Base-by-base conservation (phyloP, 1,139 yeast species). In the Tardiomyces digboiensis region DNA sequence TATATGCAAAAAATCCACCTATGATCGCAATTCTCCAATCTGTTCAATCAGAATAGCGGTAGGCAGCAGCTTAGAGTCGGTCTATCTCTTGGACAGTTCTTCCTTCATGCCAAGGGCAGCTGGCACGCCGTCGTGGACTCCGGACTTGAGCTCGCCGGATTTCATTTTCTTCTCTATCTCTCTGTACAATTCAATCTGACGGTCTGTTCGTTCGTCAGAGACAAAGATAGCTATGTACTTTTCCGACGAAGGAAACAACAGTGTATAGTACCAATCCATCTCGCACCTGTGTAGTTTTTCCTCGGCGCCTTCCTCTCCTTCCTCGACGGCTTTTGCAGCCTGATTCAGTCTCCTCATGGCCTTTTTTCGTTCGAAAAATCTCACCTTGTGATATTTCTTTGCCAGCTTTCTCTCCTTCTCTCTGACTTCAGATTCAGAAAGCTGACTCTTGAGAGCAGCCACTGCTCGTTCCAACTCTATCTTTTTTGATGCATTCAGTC, bases 321-420 rank as follows among this genome's bases (percentile, higher is more conserved):
- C 47, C 23, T 67, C 72, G 42, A 70, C 59, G 21, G 67, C 67
- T 46, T 77, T 81, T 48, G 68, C 67, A 1, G 81, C 78, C 52
- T 80, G 80, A 51, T 82, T 82, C 56, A 87, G 76, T 50, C 72
- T 76, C 56, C 97, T 72, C 26, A 76, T 57, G 1, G 97, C 95
- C 72, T 91, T 93, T 67, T 89, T 87, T 56, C 75, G 76, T 62
- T 91, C 98, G 51, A 91, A 86, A 59, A 93, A 91, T 52, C 93
- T 74, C 41, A 91, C 91, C 93, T 88, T 89, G 59, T 87, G 97
- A 62, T 93, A 91, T 64, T 82, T 85, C 53, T 80, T 75, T n/a
- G 87, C 78, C 40, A 74, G 67, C 46, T 76, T 75, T 54, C 75
- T 76, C 7, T 80, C 76, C 52, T 73, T 74, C 42, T 72, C 68